A percentile compares a stretch with the other conserved stretches of the same genome.
These are phyloP conservation scores for Prunus armeniaca DNA, from an alignment of 306 rosid species.

Conservation along the genomic window DNA sequence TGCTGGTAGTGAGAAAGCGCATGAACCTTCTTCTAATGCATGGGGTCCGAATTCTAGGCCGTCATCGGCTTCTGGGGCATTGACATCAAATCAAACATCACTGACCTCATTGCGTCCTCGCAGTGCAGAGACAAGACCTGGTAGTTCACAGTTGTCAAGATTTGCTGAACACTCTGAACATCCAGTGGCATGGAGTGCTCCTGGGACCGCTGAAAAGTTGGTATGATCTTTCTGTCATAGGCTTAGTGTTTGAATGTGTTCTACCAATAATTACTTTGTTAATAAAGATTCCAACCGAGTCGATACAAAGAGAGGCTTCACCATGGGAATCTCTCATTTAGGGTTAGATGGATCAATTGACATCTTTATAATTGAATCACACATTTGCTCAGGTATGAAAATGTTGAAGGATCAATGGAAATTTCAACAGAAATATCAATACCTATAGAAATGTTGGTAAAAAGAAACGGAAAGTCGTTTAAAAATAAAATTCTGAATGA, in stretches of 20 bases:
- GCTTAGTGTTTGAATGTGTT: background rate
- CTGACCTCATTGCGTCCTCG: slow-evolving; percentile 76
- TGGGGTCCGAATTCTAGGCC: slow-evolving; percentile 94
- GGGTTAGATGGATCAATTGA: background rate
- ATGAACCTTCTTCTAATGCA: slow-evolving; percentile 51
- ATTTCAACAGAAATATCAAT: background rate
- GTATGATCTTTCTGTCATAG: slow-evolving; percentile 36
- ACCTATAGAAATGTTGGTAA: background rate
- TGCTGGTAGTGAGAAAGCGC: slow-evolving; percentile 82
- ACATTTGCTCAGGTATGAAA: background rate
- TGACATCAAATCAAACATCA: slow-evolving; percentile 68
- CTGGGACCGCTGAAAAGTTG: slow-evolving; percentile 78
- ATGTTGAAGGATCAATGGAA: background rate
- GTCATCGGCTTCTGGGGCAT: slow-evolving; percentile 86
- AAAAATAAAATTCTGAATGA: too few relatives aligned
- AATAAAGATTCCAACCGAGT: background rate
- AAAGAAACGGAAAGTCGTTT: background rate
- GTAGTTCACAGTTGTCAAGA: slow-evolving; percentile 92
- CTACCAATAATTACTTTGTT: background rate
- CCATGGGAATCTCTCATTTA: background rate
- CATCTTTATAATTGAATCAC: background rate
- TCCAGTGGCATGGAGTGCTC: slow-evolving; percentile 72
- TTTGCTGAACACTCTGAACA: slow-evolving; percentile 85
- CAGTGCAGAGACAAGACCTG: slow-evolving; percentile 97
- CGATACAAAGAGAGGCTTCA: background rate